Evolutionary conservation across 192 early-diverging fungal genomes (phyloP), one percentile per base, ranked within the genome.

Genomic region (Backusella australiensis): DNA sequence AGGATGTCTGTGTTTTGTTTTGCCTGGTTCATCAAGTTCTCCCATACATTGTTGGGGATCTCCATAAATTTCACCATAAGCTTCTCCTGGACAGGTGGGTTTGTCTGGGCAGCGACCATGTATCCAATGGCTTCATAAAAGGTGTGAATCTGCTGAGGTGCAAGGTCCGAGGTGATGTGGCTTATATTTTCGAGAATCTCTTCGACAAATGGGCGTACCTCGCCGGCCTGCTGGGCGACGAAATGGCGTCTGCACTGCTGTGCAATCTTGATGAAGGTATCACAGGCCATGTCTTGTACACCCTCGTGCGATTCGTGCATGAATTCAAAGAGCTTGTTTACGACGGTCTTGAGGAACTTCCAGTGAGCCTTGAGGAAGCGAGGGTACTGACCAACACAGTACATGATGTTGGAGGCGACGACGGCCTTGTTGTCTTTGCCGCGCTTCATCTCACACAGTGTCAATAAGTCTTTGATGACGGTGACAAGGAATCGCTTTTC

Each of bases 371-470:
- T 99, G 77, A 99, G 89, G 89, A 99, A 99, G n/a, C 98, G 93
- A 67, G 98, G 98, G 81, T 99, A 99, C 86, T 99, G 98, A 19
- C 98, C 98, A n/a, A 99, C 98, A 77, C 98, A 95, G 80, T 99
- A 99, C 98, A 99, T 99, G 75, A 99, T 99, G 84, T 99, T 99
- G 38, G 97, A 96, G 0, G 98, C 98, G 21, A 98, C 97, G 34
- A 99, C 95, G 6, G 98, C 98, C 88, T 99, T 99, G 88, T 99
- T 99, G 78, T 99, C 98, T 88, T 99, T 99, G 73, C 98, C 98
- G 36, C 96, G 90, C 84, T 97, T 98, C 88, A 95, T 92, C 82
- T 99, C 98, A 81, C 91, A 93, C n/a, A 99, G 86, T 63, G 92
- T 90, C 42, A 99, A 88, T 39, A 99, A 83, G 67, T 99, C 98